Base-by-base conservation (phyloP, 345 rosid species). In the Clausena lansium region DNA sequence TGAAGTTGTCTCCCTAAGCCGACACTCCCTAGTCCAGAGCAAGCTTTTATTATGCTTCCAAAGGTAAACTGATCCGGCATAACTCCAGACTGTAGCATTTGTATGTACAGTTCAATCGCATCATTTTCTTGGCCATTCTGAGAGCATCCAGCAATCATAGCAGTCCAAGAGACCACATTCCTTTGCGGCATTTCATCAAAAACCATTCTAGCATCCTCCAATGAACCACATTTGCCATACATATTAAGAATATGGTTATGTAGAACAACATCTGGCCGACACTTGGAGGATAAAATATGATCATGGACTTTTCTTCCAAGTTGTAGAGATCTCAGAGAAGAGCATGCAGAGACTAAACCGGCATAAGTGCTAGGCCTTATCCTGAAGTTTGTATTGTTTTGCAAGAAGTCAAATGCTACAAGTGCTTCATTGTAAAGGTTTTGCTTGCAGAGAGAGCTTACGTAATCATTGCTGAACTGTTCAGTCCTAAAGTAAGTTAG, bases 101-200 rank as follows among this genome's bases (percentile, higher is more conserved):
- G 71, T 39, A 79, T 17, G 75, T 86, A 90, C 72, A 90, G 57
- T 15, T 69, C 75, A 76, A 90, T 75, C 1, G 90, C 92, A 60
- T 83, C 80, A 5, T 59, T 41, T 54, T 78, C 82, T 67, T 85
- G 84, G 57, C 91, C 93, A 28, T 88, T 88, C 81, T 87, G 92
- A 6, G 97, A 90, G 82, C 86, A 94, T 58, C 96, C 97, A 84
- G 89, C 90, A 61, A 94, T 91, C 83, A 96, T 79, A 38, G 93
- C 88, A 30, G 98, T 90, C 91, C 93, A 94, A 64, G 97, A 94
- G 74, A 92, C 94, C 70, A 90, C 86, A 62, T 94, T 90, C 76
- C 83, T 77, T 60, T 79, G 78, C 36, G 88, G 90, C 95, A 96
- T 96, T 76, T 77, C 83, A 77, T 94, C 88, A 33, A 96, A 94